These are phyloP conservation scores for Colletotrichum tamarilloi DNA, from an alignment of 2,329 filamentous ascomycete genomes.

Conservation along the genomic window DNA sequence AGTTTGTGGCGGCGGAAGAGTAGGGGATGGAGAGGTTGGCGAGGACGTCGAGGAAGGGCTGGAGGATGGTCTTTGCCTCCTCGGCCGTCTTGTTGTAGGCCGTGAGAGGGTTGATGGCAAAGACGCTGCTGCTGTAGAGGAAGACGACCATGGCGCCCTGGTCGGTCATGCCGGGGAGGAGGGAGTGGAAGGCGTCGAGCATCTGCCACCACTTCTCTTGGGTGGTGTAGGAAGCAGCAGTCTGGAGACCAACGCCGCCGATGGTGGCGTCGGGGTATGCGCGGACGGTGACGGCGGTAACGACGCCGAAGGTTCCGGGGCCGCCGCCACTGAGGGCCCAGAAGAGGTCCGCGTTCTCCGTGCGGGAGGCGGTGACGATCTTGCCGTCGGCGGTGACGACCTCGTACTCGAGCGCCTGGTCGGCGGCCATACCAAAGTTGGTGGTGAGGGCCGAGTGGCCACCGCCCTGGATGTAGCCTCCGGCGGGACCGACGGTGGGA, in stretches of 20 bases:
- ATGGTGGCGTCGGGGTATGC: conserved; percentile 56
- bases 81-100: conserved; percentile 56
- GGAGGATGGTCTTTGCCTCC: conserved; percentile 57
- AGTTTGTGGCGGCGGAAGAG: conserved; percentile 38
- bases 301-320: conserved; percentile 68
- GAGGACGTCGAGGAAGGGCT: conserved; percentile 55
- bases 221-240: conserved; percentile 30
- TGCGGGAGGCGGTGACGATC: conserved; percentile 58
- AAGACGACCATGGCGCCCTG: conserved; percentile 61
- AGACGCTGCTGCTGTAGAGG: conserved; percentile 57
- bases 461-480: conserved; percentile 70
- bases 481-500: conserved; percentile 66
- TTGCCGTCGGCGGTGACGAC: conserved; percentile 64
- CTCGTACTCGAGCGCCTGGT: conserved; percentile 67
- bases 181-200: conserved; percentile 53
- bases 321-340: conserved; percentile 73
- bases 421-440: conserved; percentile 67
- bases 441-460: conserved; percentile 66
- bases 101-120: conserved; percentile 59
- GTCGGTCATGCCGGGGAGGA: conserved; percentile 59
- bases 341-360: conserved; percentile 66
- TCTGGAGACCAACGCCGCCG: conserved; percentile 55
- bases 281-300: conserved; percentile 65
- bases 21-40: conserved; percentile 46
- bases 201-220: conserved; percentile 59